Percentiles rank a stretch among this genome's conserved stretches.
Evolutionary conservation across 495 filamentous ascomycete species (phyloP).

Genomic region (Tuber calosporum): DNA sequence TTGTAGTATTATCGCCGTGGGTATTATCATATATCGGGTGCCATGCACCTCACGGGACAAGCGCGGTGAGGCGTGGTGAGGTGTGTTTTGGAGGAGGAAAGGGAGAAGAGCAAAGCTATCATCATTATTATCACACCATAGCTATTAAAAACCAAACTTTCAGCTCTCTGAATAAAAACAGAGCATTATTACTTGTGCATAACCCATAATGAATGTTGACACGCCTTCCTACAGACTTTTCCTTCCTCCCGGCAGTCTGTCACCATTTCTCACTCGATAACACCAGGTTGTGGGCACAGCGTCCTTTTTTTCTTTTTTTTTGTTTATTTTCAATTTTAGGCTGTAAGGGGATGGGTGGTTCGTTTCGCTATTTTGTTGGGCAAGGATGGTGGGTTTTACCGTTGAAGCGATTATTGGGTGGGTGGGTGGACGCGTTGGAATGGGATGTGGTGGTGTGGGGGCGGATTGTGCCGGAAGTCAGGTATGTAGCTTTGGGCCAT

Average conservation of each 20-base stretch:
- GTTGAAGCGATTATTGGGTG: neutral
- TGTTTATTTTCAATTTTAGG: neutral
- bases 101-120: neutral
- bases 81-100: neutral
- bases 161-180: neutral
- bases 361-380: slow-evolving; percentile 1
- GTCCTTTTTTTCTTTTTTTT: neutral
- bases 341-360: neutral
- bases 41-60: neutral
- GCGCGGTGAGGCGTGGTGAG: neutral
- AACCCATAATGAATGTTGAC: neutral
- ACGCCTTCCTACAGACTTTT: neutral
- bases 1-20: neutral
- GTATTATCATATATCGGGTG: neutral
- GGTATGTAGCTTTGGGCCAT: too few relatives aligned
- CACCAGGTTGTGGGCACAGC: neutral
- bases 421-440: neutral
- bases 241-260: neutral
- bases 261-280: neutral
- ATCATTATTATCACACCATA: neutral
- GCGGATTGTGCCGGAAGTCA: neutral
- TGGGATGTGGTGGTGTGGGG: neutral
- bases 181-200: neutral
- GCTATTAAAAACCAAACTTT: neutral
- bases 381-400: neutral